A percentile compares a stretch with the other conserved stretches of the same genome.
Evolutionary conservation across 2,329 filamentous ascomycete species (phyloP).

Genomic region (Cadophora sp.): DNA sequence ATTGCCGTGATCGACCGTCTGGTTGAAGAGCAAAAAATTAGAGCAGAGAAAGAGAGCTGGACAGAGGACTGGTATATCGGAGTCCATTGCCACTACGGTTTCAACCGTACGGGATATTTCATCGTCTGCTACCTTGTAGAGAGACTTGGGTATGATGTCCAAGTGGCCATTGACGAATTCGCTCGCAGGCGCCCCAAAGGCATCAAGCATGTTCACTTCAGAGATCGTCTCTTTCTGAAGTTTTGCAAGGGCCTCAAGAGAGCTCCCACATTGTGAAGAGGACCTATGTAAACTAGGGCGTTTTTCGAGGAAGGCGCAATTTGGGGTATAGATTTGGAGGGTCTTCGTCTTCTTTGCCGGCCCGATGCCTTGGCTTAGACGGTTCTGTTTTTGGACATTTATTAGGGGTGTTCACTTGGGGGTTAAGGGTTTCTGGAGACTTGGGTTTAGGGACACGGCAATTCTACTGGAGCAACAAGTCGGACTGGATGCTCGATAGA

Average conservation of each 20-base stretch:
- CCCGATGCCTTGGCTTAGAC: slow-evolving; percentile 16
- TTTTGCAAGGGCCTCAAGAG: slow-evolving; percentile 59
- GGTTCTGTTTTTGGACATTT: not conserved
- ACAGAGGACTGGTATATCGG: slow-evolving; percentile 64
- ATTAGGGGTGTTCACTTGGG: not conserved
- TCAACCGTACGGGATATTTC: slow-evolving; percentile 92
- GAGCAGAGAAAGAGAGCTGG: slow-evolving; percentile 51
- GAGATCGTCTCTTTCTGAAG: slow-evolving; percentile 81
- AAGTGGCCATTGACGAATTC: slow-evolving; percentile 83
- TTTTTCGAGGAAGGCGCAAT: slow-evolving; percentile 5
- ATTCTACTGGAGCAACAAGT: not conserved
- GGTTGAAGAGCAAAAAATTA: slow-evolving; percentile 59
- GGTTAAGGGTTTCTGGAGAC: not conserved
- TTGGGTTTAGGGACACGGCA: not conserved
- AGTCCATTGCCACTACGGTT: slow-evolving; percentile 84
- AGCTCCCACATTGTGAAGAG: slow-evolving; percentile 40
- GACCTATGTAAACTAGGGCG: not conserved
- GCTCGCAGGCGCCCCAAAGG: slow-evolving; percentile 75
- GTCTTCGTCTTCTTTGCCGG: not conserved
- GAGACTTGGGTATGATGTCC: slow-evolving; percentile 71
- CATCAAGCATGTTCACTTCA: slow-evolving; percentile 88
- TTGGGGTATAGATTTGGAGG: slow-evolving; percentile 10
- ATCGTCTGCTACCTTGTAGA: slow-evolving; percentile 92
- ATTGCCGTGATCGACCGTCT: slow-evolving; percentile 65
- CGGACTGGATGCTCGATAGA: not conserved